Base-by-base conservation (phyloP, 1,139 yeast species). In the Fermentozyma sake region DNA sequence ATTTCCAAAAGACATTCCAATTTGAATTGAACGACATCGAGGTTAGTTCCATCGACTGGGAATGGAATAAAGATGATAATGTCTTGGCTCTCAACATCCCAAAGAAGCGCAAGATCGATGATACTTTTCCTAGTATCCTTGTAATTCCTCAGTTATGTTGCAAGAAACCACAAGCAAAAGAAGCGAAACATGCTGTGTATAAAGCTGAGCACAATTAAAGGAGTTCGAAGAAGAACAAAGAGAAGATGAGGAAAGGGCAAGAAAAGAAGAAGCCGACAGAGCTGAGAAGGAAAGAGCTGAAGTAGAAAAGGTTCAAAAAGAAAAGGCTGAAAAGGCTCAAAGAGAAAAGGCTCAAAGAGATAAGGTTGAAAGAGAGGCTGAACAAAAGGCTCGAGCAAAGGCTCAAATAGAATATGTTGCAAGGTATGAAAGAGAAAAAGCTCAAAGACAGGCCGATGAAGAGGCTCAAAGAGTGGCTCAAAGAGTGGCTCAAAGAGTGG, bases 51-150 rank as follows among this genome's bases (percentile, higher is more conserved):
- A 61, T 64, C 27, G 56, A 59, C 41, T 63, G 68, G 63, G 60
- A 60, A 38, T 53, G 55, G 45, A 50, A 44, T 32, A 44, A 45
- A 31, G 35, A 47, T 12, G 52, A 55, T 16, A 61, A 59, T 27
- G 52, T 58, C 7, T 58, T 66, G 46, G 58, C 61, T n/a, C 55
- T 66, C 39, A 60, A 50, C 28, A 54, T 66, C 18, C 71, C 72
- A 9, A 66, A 65, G 48, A 48, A 46, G 32, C 33, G 33, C 24
- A 34, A 37, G 32, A 34, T 33, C 16, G 34, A 44, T 9, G 34
- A 34, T 13, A 29, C 34, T 13, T 28, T 32, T 14, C 35, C 36
- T n/a, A n/a, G n/a, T n/a, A 9, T 31, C 38, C 8, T 28, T 34
- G 18, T 30, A 24, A 11, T 18, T 24, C 21, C 20, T 17, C 10